Conservation (phyloP, 129 eudicot species). For the Flaveria linearis region DNA sequence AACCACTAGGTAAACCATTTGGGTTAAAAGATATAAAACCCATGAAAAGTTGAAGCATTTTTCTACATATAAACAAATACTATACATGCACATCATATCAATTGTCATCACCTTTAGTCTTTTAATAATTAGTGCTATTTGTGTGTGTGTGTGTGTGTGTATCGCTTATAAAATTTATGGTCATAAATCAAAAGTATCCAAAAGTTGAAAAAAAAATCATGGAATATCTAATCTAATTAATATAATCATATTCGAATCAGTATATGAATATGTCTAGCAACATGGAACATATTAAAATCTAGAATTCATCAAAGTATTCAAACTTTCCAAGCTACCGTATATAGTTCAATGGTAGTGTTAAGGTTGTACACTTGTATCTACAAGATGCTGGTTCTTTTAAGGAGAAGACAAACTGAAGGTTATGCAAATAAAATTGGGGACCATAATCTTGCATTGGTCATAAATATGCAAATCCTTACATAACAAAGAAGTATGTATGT, state of each 20-base stretch:
- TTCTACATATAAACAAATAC: background rate
- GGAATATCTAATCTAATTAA: background rate
- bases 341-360: too few species aligned
- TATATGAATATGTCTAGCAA: background rate
- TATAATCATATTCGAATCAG: background rate
- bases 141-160: background rate
- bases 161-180: background rate
- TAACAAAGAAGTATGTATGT: background rate
- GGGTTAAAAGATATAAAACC: background rate
- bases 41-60: background rate
- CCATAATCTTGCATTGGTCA: too few species aligned
- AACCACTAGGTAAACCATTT: conserved; percentile 17
- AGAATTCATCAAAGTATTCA: background rate
- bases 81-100: background rate
- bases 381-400: too few species aligned
- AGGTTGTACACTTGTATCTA: too few species aligned
- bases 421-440: too few species aligned
- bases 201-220: background rate
- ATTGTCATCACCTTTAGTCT: background rate
- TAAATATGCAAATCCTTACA: background rate
- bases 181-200: background rate
- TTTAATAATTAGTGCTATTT: background rate
- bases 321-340: background rate
- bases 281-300: background rate
- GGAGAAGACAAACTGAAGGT: too few species aligned